Base-by-base conservation (phyloP, 768 basidiomycete species). In the Phanerochaete sordida region DNA sequence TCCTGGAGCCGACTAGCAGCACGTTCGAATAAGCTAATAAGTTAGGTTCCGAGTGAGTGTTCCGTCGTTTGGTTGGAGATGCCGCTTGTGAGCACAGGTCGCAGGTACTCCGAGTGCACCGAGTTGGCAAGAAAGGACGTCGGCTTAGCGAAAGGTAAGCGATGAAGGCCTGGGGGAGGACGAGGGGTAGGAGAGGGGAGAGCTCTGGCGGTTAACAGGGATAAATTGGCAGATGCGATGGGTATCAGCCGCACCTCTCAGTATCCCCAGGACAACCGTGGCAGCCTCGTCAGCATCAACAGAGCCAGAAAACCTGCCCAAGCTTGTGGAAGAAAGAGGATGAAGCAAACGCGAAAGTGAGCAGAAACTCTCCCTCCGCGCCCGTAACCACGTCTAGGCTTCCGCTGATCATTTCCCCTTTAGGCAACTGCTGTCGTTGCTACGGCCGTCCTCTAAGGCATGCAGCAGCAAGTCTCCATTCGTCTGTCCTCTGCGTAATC, bases 1-100 rank as follows among this genome's bases (percentile, higher is more conserved):
- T 35, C 28, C 45, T 21, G n/a, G n/a, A 43, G 50, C 61, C 49
- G 51, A 48, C 61, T 62, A 49, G 57, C 61, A 62, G 61, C 61
- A 39, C 27, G 35, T 54, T 11, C 9, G 21, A 30, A 46, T 27
- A 45, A n/a, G 47, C 24, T 43, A 45, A 57, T 57, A 54, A 54
- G 19, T 54, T 54, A 52, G 30, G 33, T 37, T 11, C 19, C 27
- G 23, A n/a, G 19, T 51, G 30, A 2, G 50, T 54, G 37, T 39
- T 16, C 13, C 50, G 28, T 54, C 23, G 31, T 33, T 7, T 33
- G 31, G 35, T 12, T 33, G 9, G 21, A 33, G 44, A 2, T 51
- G 28, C 19, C 50, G 50, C 30, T 11, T 31, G 30, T 12, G 31
- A 16, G 8, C 19, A 11, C 4, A 12, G 39, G 11, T 16, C 8